A percentile compares a stretch with the other conserved stretches of the same genome.
Conservation (phyloP, 768 basidiomycete genomes). For the Hygrocybe coccinea region DNA sequence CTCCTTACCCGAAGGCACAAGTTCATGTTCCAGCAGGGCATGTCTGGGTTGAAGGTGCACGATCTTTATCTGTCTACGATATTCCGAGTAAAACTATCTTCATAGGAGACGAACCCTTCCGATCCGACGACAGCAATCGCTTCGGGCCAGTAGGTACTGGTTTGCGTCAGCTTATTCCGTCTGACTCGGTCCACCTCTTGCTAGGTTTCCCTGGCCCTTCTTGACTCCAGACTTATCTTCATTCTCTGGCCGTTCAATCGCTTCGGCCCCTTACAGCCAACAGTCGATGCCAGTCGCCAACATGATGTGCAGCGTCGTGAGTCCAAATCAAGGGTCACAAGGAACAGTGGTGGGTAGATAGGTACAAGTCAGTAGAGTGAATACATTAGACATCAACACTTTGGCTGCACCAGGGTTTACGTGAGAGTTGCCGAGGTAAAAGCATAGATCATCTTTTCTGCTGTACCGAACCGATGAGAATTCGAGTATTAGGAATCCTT, state of each 20-base stretch:
- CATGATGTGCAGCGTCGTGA: too few species aligned
- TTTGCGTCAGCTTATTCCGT: not conserved
- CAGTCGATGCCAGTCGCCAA: not conserved
- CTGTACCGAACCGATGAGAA: too few species aligned
- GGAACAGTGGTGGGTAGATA: too few species aligned
- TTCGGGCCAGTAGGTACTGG: slow-evolving; percentile 57
- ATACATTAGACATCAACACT: too few species aligned
- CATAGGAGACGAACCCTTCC: slow-evolving; percentile 61
- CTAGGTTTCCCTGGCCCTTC: slow-evolving; percentile 44
- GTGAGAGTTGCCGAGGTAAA: too few species aligned
- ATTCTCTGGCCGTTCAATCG: slow-evolving; percentile 52
- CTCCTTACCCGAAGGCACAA: slow-evolving; percentile 55
- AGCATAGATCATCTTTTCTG: too few species aligned
- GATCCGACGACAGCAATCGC: slow-evolving; percentile 65
- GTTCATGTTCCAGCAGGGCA: slow-evolving; percentile 58
- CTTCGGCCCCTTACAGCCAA: slow-evolving; percentile 30
- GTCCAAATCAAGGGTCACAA: too few species aligned
- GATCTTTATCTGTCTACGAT: not conserved
- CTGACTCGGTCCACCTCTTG: slow-evolving; percentile 7
- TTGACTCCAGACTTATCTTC: slow-evolving; percentile 47
- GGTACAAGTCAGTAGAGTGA: too few species aligned
- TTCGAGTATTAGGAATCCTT: too few species aligned
- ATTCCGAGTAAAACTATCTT: not conserved
- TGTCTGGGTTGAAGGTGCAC: slow-evolving; percentile 69
- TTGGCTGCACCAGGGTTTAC: too few species aligned